These are phyloP conservation scores for Tripterygium wilfordii DNA, from an alignment of 177 flowering plant genomes.

Conservation along the genomic window DNA sequence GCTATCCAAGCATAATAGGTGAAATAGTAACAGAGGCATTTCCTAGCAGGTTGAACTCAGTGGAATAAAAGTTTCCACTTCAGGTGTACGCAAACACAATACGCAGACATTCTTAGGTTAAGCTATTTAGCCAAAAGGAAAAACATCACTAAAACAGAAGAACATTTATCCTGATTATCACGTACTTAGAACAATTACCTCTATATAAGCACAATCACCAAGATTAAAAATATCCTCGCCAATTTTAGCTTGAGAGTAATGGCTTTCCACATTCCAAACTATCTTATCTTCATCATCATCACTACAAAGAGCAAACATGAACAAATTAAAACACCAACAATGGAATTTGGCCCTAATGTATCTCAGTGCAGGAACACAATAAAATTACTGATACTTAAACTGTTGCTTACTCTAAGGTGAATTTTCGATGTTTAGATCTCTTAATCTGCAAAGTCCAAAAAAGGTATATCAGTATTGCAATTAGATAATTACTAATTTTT, in stretches of 20 bases:
- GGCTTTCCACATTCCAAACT: conserved; percentile 60
- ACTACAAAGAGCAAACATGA: conserved; percentile 9
- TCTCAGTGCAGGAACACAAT: background rate
- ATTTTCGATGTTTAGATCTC: conserved; percentile 18
- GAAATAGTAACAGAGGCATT: too few relatives aligned
- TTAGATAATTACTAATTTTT: too few relatives aligned
- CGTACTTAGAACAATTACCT: conserved; percentile 31
- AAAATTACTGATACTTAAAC: background rate
- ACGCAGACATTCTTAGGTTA: too few relatives aligned
- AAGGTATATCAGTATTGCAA: background rate
- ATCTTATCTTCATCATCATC: conserved; percentile 61
- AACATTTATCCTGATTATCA: background rate
- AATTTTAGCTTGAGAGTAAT: conserved; percentile 65
- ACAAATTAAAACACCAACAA: conserved; percentile 1
- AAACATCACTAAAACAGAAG: background rate
- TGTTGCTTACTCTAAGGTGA: conserved; percentile 37
- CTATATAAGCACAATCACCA: conserved; percentile 75
- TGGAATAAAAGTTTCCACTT: too few relatives aligned
- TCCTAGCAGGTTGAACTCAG: too few relatives aligned
- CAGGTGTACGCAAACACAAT: too few relatives aligned
- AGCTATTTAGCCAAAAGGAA: too few relatives aligned
- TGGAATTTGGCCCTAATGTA: too few relatives aligned
- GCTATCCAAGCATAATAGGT: too few relatives aligned
- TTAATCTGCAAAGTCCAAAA: conserved; percentile 34
- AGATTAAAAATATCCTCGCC: conserved; percentile 36